A percentile compares a stretch with the other conserved stretches of the same genome.
These are phyloP conservation scores for Fusarium musae DNA, from an alignment of 2,329 filamentous ascomycete species.

Conservation along the genomic window DNA sequence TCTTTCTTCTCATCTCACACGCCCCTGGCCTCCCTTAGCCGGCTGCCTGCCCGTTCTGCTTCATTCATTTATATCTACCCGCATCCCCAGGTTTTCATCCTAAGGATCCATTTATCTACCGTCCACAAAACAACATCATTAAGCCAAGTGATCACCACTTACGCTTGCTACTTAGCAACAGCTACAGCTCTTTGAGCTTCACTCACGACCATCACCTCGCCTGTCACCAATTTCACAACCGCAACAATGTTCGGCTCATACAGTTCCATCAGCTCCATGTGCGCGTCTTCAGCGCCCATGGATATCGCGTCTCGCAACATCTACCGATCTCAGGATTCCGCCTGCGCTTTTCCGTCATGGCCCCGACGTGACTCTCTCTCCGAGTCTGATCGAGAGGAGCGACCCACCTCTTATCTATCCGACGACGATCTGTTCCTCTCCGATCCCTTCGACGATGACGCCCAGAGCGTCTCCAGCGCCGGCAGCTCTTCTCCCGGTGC, in stretches of 20 bases:
- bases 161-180: conserved; percentile 32
- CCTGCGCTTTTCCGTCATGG: conserved; percentile 69
- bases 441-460: conserved; percentile 62
- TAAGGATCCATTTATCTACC: conserved; percentile 29
- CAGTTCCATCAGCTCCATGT: conserved; percentile 62
- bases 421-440: conserved; percentile 71
- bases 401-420: conserved; percentile 67
- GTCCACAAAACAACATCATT: conserved; percentile 32
- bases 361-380: conserved; percentile 64
- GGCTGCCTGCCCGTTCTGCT: conserved; percentile 42
- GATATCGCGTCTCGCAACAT: conserved; percentile 56
- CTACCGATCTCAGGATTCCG: conserved; percentile 54
- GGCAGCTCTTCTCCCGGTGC: conserved; percentile 52
- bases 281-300: conserved; percentile 56
- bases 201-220: conserved; percentile 34
- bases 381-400: conserved; percentile 54
- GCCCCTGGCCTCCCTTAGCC: conserved; percentile 38
- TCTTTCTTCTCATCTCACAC: conserved; percentile 27
- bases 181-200: conserved; percentile 34
- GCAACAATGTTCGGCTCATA: conserved; percentile 62
- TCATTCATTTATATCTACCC: conserved; percentile 45
- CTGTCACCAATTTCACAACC: conserved; percentile 35
- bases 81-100: conserved; percentile 39
- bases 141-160: conserved; percentile 31
- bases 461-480: conserved; percentile 59